Percentiles rank a stretch among this genome's conserved stretches.
These are phyloP conservation scores for Rhodotorula kratochvilovae DNA, from an alignment of 768 basidiomycete genomes.

Conservation along the genomic window DNA sequence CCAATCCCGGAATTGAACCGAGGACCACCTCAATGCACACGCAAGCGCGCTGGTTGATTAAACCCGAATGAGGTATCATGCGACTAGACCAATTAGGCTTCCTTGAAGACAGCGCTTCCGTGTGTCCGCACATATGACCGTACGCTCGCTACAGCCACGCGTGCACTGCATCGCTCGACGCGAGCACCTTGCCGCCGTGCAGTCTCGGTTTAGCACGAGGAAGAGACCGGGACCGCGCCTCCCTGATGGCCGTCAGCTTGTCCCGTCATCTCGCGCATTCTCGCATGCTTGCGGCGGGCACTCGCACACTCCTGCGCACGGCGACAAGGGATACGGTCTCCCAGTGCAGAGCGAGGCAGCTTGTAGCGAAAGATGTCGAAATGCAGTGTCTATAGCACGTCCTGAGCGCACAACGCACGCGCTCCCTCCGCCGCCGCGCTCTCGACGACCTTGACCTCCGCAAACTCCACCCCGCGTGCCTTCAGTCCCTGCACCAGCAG, in stretches of 20 bases:
- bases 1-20: conserved; percentile 13
- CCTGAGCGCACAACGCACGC: conserved; percentile 30
- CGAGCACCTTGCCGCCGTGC: too few species aligned
- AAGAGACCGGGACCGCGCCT: too few species aligned
- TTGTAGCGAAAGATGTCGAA: background rate
- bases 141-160: too few species aligned
- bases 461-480: conserved; percentile 39
- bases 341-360: background rate
- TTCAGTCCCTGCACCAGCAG: conserved; percentile 39
- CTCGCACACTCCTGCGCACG: too few species aligned
- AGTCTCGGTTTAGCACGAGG: too few species aligned
- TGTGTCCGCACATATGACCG: too few species aligned
- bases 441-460: conserved; percentile 37
- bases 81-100: conserved; percentile 12
- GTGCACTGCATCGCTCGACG: too few species aligned
- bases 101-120: background rate
- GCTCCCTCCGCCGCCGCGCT: conserved; percentile 45
- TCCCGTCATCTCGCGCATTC: too few species aligned
- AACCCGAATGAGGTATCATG: conserved; percentile 12
- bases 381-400: background rate
- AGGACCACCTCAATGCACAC: conserved; percentile 1
- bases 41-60: background rate
- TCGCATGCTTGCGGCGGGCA: too few species aligned
- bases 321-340: too few species aligned
- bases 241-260: too few species aligned